phyloP scores from a whole-genome alignment of 345 rosid genomes.

The Hirschfeldia incana region DNA sequence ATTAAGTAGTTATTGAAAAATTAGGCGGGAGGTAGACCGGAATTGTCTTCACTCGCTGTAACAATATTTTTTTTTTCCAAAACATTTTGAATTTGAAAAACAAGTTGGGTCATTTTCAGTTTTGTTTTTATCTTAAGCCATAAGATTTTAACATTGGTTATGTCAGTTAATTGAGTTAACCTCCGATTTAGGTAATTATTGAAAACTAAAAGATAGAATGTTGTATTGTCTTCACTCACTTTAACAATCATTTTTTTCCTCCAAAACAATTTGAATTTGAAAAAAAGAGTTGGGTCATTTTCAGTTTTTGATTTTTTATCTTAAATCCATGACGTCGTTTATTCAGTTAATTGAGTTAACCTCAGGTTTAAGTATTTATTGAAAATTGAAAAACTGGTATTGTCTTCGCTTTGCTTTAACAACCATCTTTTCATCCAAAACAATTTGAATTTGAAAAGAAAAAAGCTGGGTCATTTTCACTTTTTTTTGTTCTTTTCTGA shows the following conservation, averaged over 20 bases:
- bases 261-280: conserved; percentile 18
- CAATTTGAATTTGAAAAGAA: conserved; percentile 16
- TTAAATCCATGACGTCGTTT: no score
- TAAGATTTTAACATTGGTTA: neutral
- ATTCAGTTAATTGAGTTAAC: no score
- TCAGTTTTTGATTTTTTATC: neutral
- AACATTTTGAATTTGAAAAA: conserved; percentile 16
- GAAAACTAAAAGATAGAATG: no score
- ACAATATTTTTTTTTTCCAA: neutral
- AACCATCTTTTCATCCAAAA: neutral
- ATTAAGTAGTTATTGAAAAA: neutral
- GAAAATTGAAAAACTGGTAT: no score
- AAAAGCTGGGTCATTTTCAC: neutral
- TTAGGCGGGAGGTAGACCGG: neutral
- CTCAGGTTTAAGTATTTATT: no score
- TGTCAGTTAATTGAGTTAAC: no score
- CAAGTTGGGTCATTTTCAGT: neutral
- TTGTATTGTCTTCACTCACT: no score
- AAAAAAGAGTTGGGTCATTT: neutral
- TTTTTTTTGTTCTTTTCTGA: neutral
- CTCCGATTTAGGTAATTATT: no score
- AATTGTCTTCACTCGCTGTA: neutral
- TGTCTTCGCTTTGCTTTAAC: neutral
- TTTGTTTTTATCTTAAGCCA: neutral
- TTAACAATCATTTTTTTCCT: neutral